Evolutionary conservation across 192 early-diverging fungal species (phyloP).

Genomic region (Diversispora eburnea): DNA sequence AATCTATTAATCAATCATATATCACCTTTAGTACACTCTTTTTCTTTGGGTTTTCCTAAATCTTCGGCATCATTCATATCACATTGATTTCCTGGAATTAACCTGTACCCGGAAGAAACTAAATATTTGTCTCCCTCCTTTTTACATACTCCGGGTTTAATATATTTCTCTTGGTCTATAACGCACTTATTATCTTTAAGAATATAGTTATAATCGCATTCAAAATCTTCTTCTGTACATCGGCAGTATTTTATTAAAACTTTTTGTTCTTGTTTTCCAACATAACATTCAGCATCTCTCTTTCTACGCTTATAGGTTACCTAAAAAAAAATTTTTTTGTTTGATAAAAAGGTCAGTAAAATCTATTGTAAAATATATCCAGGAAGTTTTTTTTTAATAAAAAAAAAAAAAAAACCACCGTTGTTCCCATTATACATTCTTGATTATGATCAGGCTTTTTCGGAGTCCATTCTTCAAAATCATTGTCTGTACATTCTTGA

Average conservation of each 20-base stretch:
- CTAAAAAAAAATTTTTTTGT: conserved; percentile 36
- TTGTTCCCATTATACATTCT: conserved; percentile 85
- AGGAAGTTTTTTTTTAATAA: too few species aligned
- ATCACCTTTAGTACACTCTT: background rate
- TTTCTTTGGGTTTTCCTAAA: conserved; percentile 35
- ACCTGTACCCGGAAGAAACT: conserved; percentile 75
- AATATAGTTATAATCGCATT: conserved; percentile 88
- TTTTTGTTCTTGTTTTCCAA: conserved; percentile 53
- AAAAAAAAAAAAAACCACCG: conserved; percentile 14
- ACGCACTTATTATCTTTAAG: conserved; percentile 58
- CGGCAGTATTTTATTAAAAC: conserved; percentile 61
- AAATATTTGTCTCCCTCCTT: conserved; percentile 59
- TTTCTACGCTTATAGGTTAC: conserved; percentile 74
- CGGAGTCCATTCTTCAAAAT: conserved; percentile 76
- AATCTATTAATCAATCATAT: background rate
- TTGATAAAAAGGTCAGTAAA: background rate
- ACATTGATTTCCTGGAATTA: conserved; percentile 84
- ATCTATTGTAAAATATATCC: background rate
- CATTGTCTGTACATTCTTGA: conserved; percentile 63
- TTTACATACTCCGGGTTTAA: conserved; percentile 65
- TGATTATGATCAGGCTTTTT: conserved; percentile 46
- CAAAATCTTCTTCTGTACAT: conserved; percentile 83
- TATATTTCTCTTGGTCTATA: conserved; percentile 45
- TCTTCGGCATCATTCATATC: conserved; percentile 55
- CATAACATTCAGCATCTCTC: conserved; percentile 68